Evolutionary conservation across 2,329 filamentous ascomycete species (phyloP), one percentile per base, ranked within the genome.

Genomic region (Calonectria pseudoreteaudii): DNA sequence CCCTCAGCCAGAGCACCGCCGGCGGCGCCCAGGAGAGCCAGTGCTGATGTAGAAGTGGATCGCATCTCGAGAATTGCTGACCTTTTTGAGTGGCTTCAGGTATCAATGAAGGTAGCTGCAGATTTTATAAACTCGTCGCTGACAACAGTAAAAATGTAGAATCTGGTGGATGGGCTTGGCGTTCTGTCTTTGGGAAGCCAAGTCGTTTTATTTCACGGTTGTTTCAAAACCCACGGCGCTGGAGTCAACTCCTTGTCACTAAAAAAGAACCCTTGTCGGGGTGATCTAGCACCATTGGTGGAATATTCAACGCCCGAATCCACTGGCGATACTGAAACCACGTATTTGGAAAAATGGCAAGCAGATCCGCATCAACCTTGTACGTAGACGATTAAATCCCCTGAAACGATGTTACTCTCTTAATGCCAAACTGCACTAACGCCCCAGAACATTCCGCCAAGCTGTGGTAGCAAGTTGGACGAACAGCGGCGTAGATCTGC

Each of bases 21-120:
- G 23, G 70, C 31, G 34, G 66, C 65, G 16, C 56, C 36, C 2
- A 62, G 60, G 67, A 73, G 68, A 16, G 72, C 52, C 4, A 74
- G 31, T 31, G 64, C 28, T 16, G 66, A 70, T 20, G 53, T 47
- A 60, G 52, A 28, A 16, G 44, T 11, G 44, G 44, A 23, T 44
- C 62, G 70, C 73, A 74, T 74, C 13, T 23, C 47, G n/a, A 9
- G 10, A 9, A 28, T 18, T 52, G 1, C 16, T 28, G 13, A 4
- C n/a, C 30, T 26, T 30, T 53, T 28, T 53, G 1, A 5, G 9
- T 18, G 18, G 2, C 20, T 14, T 30, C 1, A 26, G 16, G 18
- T 30, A 31, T 30, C 16, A 20, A 31, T n/a, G 31, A 34, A 10
- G 31, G n/a, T 20, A 14, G 8, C 8, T 31, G 9, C 8, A n/a